Percentiles rank a stretch among this genome's conserved stretches.
Conservation (phyloP, 306 rosid species). For the Begonia peltatifolia region DNA sequence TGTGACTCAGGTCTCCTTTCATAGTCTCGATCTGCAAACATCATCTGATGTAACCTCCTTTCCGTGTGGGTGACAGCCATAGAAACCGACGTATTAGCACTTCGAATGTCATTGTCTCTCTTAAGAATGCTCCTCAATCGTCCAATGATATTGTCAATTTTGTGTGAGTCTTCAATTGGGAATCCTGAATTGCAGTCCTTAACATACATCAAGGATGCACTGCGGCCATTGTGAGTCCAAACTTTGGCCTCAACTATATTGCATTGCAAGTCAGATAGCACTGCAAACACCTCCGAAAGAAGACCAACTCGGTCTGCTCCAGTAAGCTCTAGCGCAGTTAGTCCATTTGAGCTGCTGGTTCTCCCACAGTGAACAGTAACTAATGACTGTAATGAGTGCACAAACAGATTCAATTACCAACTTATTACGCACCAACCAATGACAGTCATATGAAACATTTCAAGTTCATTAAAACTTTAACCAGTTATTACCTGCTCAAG, state of each 20-base stretch:
- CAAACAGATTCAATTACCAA: too few species aligned
- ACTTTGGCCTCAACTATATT: slow-evolving; percentile 76
- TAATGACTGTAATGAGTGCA: too few species aligned
- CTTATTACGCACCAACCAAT: too few species aligned
- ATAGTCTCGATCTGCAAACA: slow-evolving; percentile 92
- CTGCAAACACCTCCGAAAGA: slow-evolving; percentile 84
- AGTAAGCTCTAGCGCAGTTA: slow-evolving; percentile 71
- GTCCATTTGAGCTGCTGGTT: slow-evolving; percentile 32
- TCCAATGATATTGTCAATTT: slow-evolving; percentile 50
- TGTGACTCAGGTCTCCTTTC: slow-evolving; percentile 38
- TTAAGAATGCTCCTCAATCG: slow-evolving; percentile 60
- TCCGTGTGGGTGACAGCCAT: slow-evolving; percentile 59
- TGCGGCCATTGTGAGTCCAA: slow-evolving; percentile 87
- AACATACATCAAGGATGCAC: slow-evolving; percentile 82
- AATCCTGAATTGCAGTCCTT: slow-evolving; percentile 54
- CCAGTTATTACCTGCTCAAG: slow-evolving; percentile 59
- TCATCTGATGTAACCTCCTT: slow-evolving; percentile 83
- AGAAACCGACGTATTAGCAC: slow-evolving; percentile 57
- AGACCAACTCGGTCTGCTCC: slow-evolving; percentile 91
- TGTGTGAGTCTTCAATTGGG: slow-evolving; percentile 52
- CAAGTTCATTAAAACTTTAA: too few species aligned
- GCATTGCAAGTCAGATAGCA: slow-evolving; percentile 75
- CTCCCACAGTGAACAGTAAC: too few species aligned
- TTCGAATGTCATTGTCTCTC: slow-evolving; percentile 49
- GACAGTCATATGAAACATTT: too few species aligned